Evolutionary conservation across 176 grass and related monocot species (phyloP), one percentile per base, ranked within the genome.

Genomic region (Oryza glumipatula): DNA sequence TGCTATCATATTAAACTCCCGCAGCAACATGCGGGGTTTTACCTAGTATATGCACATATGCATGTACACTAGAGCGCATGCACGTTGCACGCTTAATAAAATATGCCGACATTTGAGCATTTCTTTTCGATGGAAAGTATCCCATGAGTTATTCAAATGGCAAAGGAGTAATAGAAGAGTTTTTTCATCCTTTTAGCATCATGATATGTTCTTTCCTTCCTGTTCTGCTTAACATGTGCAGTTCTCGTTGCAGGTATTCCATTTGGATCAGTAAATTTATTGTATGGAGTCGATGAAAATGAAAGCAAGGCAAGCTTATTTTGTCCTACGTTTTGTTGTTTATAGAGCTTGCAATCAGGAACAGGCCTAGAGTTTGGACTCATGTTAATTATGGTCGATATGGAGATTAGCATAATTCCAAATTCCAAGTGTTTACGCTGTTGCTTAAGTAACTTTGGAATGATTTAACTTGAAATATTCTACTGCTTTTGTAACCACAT

Each of bases 261-360:
- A 72, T 98, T 95, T 95, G 95, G 95, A 82, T 98, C 95, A 77
- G 93, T 98, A 52, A 98, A 98, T 91, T 88, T 98, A 72, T 52
- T 86, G 80, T 85, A 90, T 81, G 95, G 95, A 77, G 89, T 98
- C 5, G 93, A 98, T 85, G 89, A 98, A 92, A 84, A 95, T 90
- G 93, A 95, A 91, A 98, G 95, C 95, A 93, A 98, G 95, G 95
- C 65, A 94, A 88, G 84, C 68, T 90, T 58, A 76, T 84, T 89
- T 79, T 72, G 80, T 72, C 12, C 76, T 86, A 48, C 26, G 7
- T 80, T 65, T 81, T 80, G 17, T 38, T 84, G 22, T 39, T 72
- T 44, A 44, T 44, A 44, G 43, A 44, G 9, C 43, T 44, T 44
- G 43, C 43, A 44, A 44, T 9, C 43, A 44, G 43, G 9, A 44